Conservation (phyloP, 495 filamentous ascomycete genomes). For the Penicillium longicatenatum region DNA sequence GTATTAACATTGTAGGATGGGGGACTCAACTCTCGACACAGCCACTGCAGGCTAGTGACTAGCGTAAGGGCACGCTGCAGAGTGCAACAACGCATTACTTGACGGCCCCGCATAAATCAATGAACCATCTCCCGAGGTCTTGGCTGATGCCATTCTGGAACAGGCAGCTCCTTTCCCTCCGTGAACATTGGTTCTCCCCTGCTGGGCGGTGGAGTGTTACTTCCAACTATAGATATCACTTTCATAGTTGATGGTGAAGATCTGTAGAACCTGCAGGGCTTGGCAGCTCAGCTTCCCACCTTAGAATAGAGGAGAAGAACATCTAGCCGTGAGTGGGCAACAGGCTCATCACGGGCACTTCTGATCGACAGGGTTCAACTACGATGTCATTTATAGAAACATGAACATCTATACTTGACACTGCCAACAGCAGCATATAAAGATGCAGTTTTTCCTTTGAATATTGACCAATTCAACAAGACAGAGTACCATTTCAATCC, state of each 20-base stretch:
- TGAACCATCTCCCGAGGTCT: conserved; percentile 11
- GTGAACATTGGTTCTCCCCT: conserved; percentile 16
- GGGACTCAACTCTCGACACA: background rate
- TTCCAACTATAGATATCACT: conserved; percentile 4
- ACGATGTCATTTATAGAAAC: conserved; percentile 22
- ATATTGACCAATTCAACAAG: background rate
- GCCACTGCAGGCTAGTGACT: background rate
- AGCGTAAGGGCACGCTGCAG: conserved; percentile 1
- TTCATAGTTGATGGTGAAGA: conserved; percentile 6
- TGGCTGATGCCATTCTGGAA: conserved; percentile 13
- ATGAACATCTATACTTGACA: background rate
- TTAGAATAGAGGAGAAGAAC: background rate
- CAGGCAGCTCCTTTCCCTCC: conserved; percentile 26
- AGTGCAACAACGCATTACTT: background rate
- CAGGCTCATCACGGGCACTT: background rate
- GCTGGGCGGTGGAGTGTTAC: background rate
- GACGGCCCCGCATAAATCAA: background rate
- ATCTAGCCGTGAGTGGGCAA: background rate
- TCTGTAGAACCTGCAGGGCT: conserved; percentile 11
- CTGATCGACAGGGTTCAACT: conserved; percentile 13
- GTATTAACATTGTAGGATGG: background rate
- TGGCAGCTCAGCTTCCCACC: background rate
- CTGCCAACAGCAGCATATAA: conserved; percentile 17
- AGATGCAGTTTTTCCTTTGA: background rate
- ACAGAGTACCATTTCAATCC: background rate